Base-by-base conservation (phyloP, 345 rosid genomes). In the Euphorbia lathyris region DNA sequence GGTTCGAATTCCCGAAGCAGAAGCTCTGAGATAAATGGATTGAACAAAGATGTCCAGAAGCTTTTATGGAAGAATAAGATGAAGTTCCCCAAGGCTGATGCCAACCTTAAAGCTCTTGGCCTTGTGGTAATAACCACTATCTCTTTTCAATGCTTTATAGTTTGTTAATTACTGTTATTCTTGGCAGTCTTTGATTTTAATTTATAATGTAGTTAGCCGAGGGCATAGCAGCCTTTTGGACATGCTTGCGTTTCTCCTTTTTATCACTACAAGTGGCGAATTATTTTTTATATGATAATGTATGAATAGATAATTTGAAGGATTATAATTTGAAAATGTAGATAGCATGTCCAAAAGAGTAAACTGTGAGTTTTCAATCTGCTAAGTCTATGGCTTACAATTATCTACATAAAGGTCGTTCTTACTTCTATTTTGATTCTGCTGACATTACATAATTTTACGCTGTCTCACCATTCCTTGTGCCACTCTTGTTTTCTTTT, bases 61-160 rank as follows among this genome's bases (percentile, higher is more conserved):
- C 96, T 90, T 75, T 65, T 92, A 52, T 95, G 99, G 97, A 95
- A 92, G 70, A 88, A 86, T 63, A 95, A 86, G 73, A 75, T 92
- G 87, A 76, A 74, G 68, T 92, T 88, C 63, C 77, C 85, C 5
- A 95, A 88, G 56, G 89, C 99, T 22, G 97, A 95, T 75, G 86
- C 83, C 16, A 78, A 74, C 65, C 87, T 95, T 36, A 81, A 85
- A 74, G 78, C 85, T 68, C 88, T 90, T 40, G 97, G 93, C 56
- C 91, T 95, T 32, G 27, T 72, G 92, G 98, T 91, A 88, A 72
- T 86, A 36, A 59, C 43, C 13, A 7, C 32, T 0, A 0, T 12
- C 22, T 13, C 7, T 10, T 16, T 68, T 16, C 57, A 48, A 9
- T 66, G 7, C 27, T 22, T 2, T 32, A 5, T 32, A 32, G 36